phyloP scores from a whole-genome alignment of 148 eudicot genomes.

The Rhododendron griersonianum region DNA sequence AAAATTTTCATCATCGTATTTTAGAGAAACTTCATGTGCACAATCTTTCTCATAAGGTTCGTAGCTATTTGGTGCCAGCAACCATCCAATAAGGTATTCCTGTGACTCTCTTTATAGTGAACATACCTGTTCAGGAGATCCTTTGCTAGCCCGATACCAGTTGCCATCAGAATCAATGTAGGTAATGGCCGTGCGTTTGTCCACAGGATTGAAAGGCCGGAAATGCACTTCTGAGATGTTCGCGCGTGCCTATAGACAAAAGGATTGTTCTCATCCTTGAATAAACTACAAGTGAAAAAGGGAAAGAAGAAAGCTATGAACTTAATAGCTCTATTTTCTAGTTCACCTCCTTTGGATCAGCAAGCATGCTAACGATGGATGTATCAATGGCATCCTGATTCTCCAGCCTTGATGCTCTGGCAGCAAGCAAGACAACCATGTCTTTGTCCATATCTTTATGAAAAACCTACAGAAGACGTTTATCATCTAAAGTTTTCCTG shows the following conservation, averaged over 20 bases:
- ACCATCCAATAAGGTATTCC: not conserved
- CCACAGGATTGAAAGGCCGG: slow-evolving; percentile 70
- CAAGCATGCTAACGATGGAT: slow-evolving; percentile 63
- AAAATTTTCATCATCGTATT: not conserved
- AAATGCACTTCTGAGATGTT: slow-evolving; percentile 62
- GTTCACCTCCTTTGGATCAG: slow-evolving; percentile 72
- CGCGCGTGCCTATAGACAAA: slow-evolving; percentile 53
- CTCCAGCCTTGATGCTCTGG: slow-evolving; percentile 76
- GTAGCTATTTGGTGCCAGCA: not conserved
- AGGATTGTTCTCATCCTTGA: not conserved
- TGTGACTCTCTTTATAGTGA: not conserved
- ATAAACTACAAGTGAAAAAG: not conserved
- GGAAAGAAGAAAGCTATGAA: not conserved
- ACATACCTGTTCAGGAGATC: slow-evolving; percentile 63
- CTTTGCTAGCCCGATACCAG: slow-evolving; percentile 71
- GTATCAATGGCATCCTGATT: slow-evolving; percentile 86
- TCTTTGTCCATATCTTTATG: slow-evolving; percentile 59
- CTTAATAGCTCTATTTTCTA: not conserved
- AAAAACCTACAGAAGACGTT: slow-evolving; percentile 39
- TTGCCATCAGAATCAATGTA: slow-evolving; percentile 58
- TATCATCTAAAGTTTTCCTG: not conserved
- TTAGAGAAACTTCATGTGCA: not conserved
- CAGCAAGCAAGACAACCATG: slow-evolving; percentile 62
- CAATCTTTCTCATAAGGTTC: not conserved
- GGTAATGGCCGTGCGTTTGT: slow-evolving; percentile 63